These are phyloP conservation scores for Margaritispora aquatica DNA, from an alignment of 495 filamentous ascomycete genomes.

Conservation along the genomic window DNA sequence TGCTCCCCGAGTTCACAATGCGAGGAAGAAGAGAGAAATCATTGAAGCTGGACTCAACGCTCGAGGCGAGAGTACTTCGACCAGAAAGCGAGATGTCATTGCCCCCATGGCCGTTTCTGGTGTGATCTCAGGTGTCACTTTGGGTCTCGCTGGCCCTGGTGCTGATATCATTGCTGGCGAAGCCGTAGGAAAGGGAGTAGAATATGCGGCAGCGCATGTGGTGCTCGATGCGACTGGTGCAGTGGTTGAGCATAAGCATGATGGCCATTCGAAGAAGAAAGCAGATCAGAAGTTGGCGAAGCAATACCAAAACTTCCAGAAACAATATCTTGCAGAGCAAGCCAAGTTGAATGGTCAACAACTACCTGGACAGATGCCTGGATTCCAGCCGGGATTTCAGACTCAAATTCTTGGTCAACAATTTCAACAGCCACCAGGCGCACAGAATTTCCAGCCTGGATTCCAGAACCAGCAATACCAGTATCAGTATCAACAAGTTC, in stretches of 20 bases:
- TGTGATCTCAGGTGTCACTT: constrained; percentile 21
- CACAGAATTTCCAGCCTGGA: no score
- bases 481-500: no score
- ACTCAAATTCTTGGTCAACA: background rate
- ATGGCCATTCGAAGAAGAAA: constrained; percentile 22
- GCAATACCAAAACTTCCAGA: constrained; percentile 9
- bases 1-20: constrained; percentile 28
- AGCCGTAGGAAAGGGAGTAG: constrained; percentile 23
- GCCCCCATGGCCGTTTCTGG: constrained; percentile 25
- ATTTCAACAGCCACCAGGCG: background rate
- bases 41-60: constrained; percentile 25
- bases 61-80: constrained; percentile 23
- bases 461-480: no score
- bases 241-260: constrained; percentile 22
- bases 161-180: constrained; percentile 20
- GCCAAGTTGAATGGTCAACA: background rate
- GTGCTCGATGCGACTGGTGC: constrained; percentile 24
- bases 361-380: background rate
- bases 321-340: constrained; percentile 6
- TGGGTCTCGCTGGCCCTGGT: constrained; percentile 23
- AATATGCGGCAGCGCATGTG: constrained; percentile 23
- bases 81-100: constrained; percentile 25
- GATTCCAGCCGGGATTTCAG: no score
- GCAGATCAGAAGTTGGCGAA: constrained; percentile 18
- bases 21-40: constrained; percentile 29